Evolutionary conservation across 176 grass and related monocot genomes (phyloP).

Genomic region (Cenchrus purpureus): DNA sequence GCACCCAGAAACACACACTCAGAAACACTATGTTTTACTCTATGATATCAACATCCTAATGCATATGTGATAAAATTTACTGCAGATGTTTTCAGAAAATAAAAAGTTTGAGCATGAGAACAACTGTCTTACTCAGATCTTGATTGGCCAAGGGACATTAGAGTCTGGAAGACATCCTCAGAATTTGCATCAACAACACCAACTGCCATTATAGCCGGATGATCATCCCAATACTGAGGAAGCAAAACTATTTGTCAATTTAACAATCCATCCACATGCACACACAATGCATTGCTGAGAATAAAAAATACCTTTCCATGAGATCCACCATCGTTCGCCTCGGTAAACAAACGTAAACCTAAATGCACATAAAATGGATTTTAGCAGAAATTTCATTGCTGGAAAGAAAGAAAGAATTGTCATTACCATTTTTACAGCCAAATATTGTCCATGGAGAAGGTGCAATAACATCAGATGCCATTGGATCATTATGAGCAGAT

Average conservation of each 20-base stretch:
- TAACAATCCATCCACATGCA: constrained; percentile 3
- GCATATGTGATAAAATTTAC: constrained; percentile 3
- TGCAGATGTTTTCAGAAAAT: background rate
- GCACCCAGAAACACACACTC: background rate
- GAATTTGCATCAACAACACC: constrained; percentile 92
- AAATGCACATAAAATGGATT: constrained; percentile 27
- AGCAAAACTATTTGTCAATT: constrained; percentile 39
- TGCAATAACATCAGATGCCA: constrained; percentile 91
- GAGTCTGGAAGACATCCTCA: constrained; percentile 81
- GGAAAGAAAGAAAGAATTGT: constrained; percentile 29
- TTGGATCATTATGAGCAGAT: constrained; percentile 76
- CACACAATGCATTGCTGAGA: constrained; percentile 16
- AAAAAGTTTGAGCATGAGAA: constrained; percentile 17
- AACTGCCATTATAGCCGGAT: constrained; percentile 99
- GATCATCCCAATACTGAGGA: constrained; percentile 88
- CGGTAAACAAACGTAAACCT: constrained; percentile 95
- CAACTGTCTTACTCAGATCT: constrained; percentile 83
- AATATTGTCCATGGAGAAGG: constrained; percentile 97
- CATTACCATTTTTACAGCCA: constrained; percentile 84
- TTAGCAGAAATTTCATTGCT: constrained; percentile 36
- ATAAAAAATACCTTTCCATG: constrained; percentile 63
- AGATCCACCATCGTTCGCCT: constrained; percentile 85
- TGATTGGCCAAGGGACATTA: constrained; percentile 95
- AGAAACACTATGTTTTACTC: constrained; percentile 2
- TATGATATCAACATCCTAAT: background rate